Base-by-base conservation (phyloP, 495 filamentous ascomycete genomes). In the Ascobolus immersus region DNA sequence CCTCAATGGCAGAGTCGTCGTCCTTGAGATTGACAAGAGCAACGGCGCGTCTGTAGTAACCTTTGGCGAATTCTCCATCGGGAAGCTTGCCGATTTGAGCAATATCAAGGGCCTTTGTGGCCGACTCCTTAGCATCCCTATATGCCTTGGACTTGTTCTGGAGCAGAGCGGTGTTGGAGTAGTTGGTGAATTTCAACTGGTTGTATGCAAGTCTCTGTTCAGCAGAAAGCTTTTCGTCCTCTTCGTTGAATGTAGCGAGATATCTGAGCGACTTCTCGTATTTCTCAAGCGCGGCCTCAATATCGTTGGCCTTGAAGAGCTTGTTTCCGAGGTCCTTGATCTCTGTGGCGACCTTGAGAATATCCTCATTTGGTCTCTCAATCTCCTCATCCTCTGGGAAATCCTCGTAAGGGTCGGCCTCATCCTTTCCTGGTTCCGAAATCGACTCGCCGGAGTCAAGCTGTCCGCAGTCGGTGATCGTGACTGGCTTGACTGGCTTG, bases 211-310 rank as follows among this genome's bases (percentile, higher is more conserved):
- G n/a, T n/a, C n/a, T n/a, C 45, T 77, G 58, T 31, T 56, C 48
- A 29, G 63, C 65, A 21, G 75, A 59, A 28, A 79, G 75, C 25
- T 60, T 57, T 22, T 71, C 58, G 39, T 81, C 78, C 2, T 61
- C 55, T 12, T 80, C 70, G 12, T 48, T 53, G 49, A 86, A 77
- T 55, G 93, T 81, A 50, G 81, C 78, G 38, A 93, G 55, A 48
- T 94, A 99, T 40, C 86, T 74, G 35, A 99, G 54, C n/a, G 67
- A 82, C 58, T 99, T 99, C 55, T 90, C 76, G 58, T 99, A 99
- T 59, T 99, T 99, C 26, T 76, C 76, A 17, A 94, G 59, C 8
- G 71, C 84, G 15, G 76, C 57, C 22, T 56, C 48, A 21, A 73
- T 48, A 44, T 92, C 62, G 17, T 65, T 64, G 12, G 50, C 54